Base-by-base conservation (phyloP, 495 filamentous ascomycete genomes). In the Usnea hakonensis region DNA sequence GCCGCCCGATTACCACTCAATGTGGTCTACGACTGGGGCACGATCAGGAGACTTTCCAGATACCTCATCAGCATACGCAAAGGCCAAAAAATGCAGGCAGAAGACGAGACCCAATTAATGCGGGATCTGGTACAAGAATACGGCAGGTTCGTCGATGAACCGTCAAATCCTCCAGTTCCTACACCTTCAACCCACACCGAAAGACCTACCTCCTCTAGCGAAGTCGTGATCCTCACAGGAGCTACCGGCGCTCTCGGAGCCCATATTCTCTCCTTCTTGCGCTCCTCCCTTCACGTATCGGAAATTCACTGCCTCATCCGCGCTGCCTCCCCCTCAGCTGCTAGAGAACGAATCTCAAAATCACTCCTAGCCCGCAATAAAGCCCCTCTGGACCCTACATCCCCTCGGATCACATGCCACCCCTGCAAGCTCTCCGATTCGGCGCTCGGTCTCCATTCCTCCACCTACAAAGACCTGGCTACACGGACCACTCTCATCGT, bases 241-340 rank as follows among this genome's bases (percentile, higher is more conserved):
- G 81, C 80, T 6, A 88, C 86, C 11, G 86, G 86, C 19, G 76
- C 82, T 5, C 74, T 88, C 2, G 86, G 85, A 2, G 75, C 77
- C 1, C 80, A 86, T 57, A 76, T 87, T 14, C 76, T 87, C 7
- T 66, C 76, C 23, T 70, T 75, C 21, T 66, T 85, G 13, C 70
- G 68, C 36, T 61, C 68, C 5, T 67, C 68, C 13, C 61, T 66
- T 21, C 38, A 69, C 6, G 70, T 83, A 6, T 60, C 53, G 7
- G 74, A 70, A 16, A 72, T 88, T 7, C 78, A 81, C 66, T 87
- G 83, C 66, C 75, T 86, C 33, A 76, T 85, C 41, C 81, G 84
- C 19, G 82, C 78, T n/a, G 56, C 68, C 19, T 74, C 75, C 19
- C n/a, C 61, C 2, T 63, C 69, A n/a, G 74, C 78, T n/a, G 83